Conservation (phyloP, 805 yeast genomes). For the Cyberlindnera mississippiensis region DNA sequence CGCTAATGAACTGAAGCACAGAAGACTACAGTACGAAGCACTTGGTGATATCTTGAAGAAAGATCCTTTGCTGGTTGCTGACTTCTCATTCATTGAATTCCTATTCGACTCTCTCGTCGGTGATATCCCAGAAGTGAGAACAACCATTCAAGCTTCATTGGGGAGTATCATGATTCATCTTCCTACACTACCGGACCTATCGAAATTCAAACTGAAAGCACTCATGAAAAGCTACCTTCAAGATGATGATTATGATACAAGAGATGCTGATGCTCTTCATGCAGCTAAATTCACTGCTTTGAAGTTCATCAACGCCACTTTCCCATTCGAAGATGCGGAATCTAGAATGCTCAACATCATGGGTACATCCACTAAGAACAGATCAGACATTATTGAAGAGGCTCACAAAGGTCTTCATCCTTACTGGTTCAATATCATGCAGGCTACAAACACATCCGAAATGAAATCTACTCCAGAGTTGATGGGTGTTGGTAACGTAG, state of each 20-base stretch:
- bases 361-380: conserved; percentile 54
- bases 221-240: conserved; percentile 35
- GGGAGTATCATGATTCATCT: conserved; percentile 53
- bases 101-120: conserved; percentile 64
- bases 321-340: conserved; percentile 61
- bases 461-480: conserved; percentile 42
- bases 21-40: conserved; percentile 73
- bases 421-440: conserved; percentile 61
- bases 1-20: conserved; percentile 36
- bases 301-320: conserved; percentile 59
- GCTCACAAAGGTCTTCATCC: conserved; percentile 80
- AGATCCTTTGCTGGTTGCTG: conserved; percentile 38
- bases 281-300: conserved; percentile 61
- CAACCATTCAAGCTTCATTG: conserved; percentile 69
- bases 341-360: conserved; percentile 65
- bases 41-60: conserved; percentile 61
- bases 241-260: conserved; percentile 29
- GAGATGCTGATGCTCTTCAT: conserved; percentile 34
- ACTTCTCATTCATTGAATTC: conserved; percentile 55
- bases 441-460: conserved; percentile 41
- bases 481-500: conserved; percentile 35
- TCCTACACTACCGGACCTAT: conserved; percentile 32
- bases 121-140: conserved; percentile 58
- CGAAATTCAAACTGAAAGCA: conserved; percentile 41
- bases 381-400: conserved; percentile 76